Base-by-base conservation (phyloP, 2,329 filamentous ascomycete genomes). In the Xylariaceae sp. region DNA sequence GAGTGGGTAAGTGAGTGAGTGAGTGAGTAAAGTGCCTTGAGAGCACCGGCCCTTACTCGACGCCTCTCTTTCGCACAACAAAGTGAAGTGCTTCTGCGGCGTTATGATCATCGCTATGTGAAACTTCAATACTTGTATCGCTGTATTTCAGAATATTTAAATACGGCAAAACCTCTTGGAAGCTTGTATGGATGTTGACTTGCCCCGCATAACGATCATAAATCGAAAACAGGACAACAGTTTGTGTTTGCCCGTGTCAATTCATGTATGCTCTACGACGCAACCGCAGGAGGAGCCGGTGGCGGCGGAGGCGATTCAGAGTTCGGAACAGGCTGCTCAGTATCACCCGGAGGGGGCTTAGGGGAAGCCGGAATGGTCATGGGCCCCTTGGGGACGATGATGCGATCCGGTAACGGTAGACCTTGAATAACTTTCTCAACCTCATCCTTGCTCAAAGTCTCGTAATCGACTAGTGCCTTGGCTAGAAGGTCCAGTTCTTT, bases 391-490 rank as follows among this genome's bases (percentile, higher is more conserved):
- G 82, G 77, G 57, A 83, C 75, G 57, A 78, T 80, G 49, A 89
- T 73, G 57, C 89, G 88, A 45, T 81, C 80, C 1, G 85, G 78
- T 39, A 99, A 76, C 67, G 88, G 86, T 73, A 96, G 90, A 37
- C 94, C 94, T 50, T 82, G 83, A 60, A 99, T 85, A 4, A 97
- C 89, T 75, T 88, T 89, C 71, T 91, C 85, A 60, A 97, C 95
- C 71, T 99, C 94, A 2, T 87, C 85, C 71, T 87, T 88, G 70
- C 88, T 87, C 50, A 99, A 75, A 0, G 91, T 96, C 76, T 99
- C 94, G 71, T 96, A 97, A 71, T 96, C 86, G 35, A 99, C 84
- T 7, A 99, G 79, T 4, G 91, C 94, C 67, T 91, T 85, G 31
- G 94, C 92, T 7, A 99, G 76, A 8, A 89, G 77, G 65, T 99